Evolutionary conservation across 2,329 filamentous ascomycete species (phyloP).

Genomic region (Paecilomyces niveus): DNA sequence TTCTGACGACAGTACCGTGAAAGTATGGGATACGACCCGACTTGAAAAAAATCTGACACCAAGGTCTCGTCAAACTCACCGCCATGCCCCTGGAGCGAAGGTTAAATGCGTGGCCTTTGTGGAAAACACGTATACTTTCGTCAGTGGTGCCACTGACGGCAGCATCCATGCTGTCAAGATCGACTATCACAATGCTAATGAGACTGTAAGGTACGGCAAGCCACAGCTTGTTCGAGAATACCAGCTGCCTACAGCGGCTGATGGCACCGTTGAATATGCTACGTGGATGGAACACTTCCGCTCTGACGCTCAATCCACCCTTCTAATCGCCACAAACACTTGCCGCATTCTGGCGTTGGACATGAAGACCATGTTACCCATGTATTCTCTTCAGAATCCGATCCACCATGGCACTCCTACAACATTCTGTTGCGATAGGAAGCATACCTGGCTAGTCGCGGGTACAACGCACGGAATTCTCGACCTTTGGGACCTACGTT

Average conservation of each 20-base stretch:
- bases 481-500: slow-evolving; percentile 94
- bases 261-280: slow-evolving; percentile 58
- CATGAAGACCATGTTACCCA: slow-evolving; percentile 72
- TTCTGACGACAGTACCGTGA: slow-evolving; percentile 83
- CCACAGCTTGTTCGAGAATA: slow-evolving; percentile 71
- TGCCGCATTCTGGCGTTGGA: slow-evolving; percentile 81
- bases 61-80: slow-evolving; percentile 78
- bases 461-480: slow-evolving; percentile 90
- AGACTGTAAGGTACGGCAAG: slow-evolving; percentile 67
- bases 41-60: slow-evolving; percentile 88
- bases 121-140: slow-evolving; percentile 87
- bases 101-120: slow-evolving; percentile 84
- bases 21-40: slow-evolving; percentile 85
- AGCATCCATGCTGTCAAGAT: slow-evolving; percentile 85
- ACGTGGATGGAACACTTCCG: slow-evolving; percentile 92
- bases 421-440: slow-evolving; percentile 81
- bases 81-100: slow-evolving; percentile 61
- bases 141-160: slow-evolving; percentile 84
- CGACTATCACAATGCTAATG: slow-evolving; percentile 54
- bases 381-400: slow-evolving; percentile 78
- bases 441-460: slow-evolving; percentile 81
- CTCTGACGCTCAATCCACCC: slow-evolving; percentile 69
- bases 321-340: slow-evolving; percentile 78
- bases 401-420: slow-evolving; percentile 87
- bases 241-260: slow-evolving; percentile 47